Evolutionary conservation across 306 rosid genomes (phyloP).

Genomic region (Quercus parvula): DNA sequence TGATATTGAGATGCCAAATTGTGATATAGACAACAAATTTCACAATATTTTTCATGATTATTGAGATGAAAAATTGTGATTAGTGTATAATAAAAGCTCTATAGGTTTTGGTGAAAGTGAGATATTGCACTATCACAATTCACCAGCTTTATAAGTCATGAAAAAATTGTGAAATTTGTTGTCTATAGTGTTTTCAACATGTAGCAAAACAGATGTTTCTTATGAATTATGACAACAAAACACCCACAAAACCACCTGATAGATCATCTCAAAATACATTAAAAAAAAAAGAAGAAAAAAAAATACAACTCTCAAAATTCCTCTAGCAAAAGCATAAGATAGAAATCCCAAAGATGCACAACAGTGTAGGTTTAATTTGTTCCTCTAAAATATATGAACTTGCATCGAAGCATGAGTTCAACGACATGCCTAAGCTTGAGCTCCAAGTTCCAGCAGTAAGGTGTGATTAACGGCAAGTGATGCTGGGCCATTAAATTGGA

Average conservation of each 20-base stretch:
- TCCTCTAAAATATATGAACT: slow-evolving; percentile 7
- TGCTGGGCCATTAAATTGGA: slow-evolving; percentile 80
- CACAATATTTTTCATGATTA: no score
- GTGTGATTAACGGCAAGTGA: slow-evolving; percentile 75
- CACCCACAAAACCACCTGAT: background rate
- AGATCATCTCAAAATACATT: background rate
- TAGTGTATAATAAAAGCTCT: no score
- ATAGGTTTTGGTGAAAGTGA: no score
- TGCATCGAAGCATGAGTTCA: slow-evolving; percentile 5
- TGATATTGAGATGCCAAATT: no score
- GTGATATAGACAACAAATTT: no score
- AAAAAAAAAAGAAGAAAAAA: background rate
- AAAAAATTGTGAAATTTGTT: no score
- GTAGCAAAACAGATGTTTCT: background rate
- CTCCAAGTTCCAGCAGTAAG: slow-evolving; percentile 78
- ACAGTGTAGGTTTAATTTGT: slow-evolving; percentile 4
- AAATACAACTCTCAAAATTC: background rate
- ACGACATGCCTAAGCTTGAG: slow-evolving; percentile 30
- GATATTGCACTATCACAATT: no score
- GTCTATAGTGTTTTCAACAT: background rate
- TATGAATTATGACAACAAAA: background rate
- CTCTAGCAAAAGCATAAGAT: background rate
- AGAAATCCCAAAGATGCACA: slow-evolving; percentile 19
- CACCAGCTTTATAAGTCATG: no score
- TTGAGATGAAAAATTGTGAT: no score